These are phyloP conservation scores for Drechslerella dactyloides DNA, from an alignment of 2,329 filamentous ascomycete species.

Conservation along the genomic window DNA sequence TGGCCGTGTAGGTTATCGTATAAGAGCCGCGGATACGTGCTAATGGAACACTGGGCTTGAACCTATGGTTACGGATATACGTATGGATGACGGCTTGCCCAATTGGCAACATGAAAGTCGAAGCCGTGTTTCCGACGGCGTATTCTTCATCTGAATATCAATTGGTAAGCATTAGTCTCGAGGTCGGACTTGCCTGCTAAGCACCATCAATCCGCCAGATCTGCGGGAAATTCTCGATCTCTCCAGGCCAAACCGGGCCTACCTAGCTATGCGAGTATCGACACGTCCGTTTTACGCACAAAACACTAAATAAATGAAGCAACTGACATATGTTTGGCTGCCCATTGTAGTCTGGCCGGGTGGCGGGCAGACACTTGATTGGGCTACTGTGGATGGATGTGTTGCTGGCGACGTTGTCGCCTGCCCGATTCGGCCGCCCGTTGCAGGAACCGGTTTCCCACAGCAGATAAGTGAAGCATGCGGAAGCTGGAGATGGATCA, in stretches of 20 bases:
- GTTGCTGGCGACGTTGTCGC: conserved; percentile 26
- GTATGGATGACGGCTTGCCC: background rate
- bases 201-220: background rate
- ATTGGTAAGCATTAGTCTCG: background rate
- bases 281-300: too few species aligned
- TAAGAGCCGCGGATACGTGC: too few species aligned
- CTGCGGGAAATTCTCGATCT: too few species aligned
- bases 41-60: too few species aligned
- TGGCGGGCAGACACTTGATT: background rate
- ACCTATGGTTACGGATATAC: too few species aligned
- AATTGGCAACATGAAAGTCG: background rate
- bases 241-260: too few species aligned
- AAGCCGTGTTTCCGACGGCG: background rate
- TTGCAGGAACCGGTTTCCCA: background rate
- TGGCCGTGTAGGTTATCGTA: too few species aligned
- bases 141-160: background rate
- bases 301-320: background rate
- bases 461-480: conserved; percentile 18
- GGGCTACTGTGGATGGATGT: conserved; percentile 14
- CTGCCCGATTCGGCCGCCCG: conserved; percentile 18
- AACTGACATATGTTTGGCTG: background rate
- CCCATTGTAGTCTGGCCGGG: background rate
- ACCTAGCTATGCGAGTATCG: too few species aligned
- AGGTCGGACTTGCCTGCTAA: background rate
- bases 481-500: conserved; percentile 31